Percentiles rank a stretch among this genome's conserved stretches.
Conservation (phyloP, 106 monocot species). For the Agapanthus africanus region DNA sequence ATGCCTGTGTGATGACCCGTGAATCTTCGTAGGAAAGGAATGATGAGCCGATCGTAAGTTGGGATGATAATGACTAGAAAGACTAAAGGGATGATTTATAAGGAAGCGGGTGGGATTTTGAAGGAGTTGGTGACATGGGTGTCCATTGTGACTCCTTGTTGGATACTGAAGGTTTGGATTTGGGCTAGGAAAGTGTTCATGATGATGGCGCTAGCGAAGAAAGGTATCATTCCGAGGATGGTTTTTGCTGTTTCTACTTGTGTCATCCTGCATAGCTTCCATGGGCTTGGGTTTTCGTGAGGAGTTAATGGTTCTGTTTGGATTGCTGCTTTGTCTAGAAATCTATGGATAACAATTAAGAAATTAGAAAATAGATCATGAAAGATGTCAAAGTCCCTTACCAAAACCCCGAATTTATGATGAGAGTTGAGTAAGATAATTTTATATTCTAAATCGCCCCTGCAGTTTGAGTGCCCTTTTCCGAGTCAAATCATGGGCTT, state of each 20-base stretch:
- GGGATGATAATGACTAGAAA: constrained; percentile 29
- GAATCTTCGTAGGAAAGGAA: constrained; percentile 21
- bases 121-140: neutral
- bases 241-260: constrained; percentile 40
- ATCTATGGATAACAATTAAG: no score
- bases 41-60: constrained; percentile 29
- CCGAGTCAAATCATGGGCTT: no score
- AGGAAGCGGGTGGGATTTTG: constrained; percentile 12
- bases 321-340: constrained; percentile 28
- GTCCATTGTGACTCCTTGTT: constrained; percentile 42
- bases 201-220: constrained; percentile 37
- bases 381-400: no score
- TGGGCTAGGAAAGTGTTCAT: constrained; percentile 45
- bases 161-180: constrained; percentile 42
- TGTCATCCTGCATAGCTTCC: constrained; percentile 15
- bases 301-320: neutral
- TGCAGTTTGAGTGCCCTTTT: no score
- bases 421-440: no score
- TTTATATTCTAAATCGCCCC: no score
- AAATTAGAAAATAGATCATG: no score
- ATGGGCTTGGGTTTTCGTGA: neutral
- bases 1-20: constrained; percentile 20
- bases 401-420: no score
- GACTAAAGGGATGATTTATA: constrained; percentile 29
- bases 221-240: constrained; percentile 28